phyloP scores from a whole-genome alignment of 257 asterid species.

The Thymus mandschuricus region DNA sequence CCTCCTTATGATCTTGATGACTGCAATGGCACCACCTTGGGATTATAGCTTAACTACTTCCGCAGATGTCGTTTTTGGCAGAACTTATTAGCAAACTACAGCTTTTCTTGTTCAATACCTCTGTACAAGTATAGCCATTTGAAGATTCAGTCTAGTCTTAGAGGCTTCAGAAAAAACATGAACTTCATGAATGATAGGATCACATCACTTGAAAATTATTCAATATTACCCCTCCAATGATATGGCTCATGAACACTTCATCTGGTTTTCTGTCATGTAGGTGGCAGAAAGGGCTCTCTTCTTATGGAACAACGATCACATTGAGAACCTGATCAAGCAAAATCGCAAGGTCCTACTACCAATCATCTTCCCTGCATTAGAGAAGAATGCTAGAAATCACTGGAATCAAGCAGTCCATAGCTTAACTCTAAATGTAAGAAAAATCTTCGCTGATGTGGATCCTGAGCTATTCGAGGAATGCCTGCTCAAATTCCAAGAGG shows the following conservation, averaged over 20 bases:
- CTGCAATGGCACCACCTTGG: no score
- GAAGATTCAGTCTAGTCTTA: slow-evolving; percentile 9
- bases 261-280: slow-evolving; percentile 38
- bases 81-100: no score
- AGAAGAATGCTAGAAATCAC: slow-evolving; percentile 67
- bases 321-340: slow-evolving; percentile 71
- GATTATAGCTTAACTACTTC: no score
- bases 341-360: slow-evolving; percentile 71
- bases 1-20: not conserved
- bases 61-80: no score
- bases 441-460: slow-evolving; percentile 67
- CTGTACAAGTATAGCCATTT: not conserved
- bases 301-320: slow-evolving; percentile 76
- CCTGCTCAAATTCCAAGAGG: slow-evolving; percentile 57
- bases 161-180: not conserved
- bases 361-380: slow-evolving; percentile 66
- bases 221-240: not conserved
- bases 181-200: not conserved
- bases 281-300: slow-evolving; percentile 87
- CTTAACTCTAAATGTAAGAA: slow-evolving; percentile 67
- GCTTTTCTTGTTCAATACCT: no score
- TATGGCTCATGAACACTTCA: not conserved
- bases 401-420: slow-evolving; percentile 83
- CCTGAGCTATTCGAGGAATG: slow-evolving; percentile 73
- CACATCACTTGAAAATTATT: not conserved